Evolutionary conservation across 2,329 filamentous ascomycete species (phyloP), one percentile per base, ranked within the genome.

Genomic region (Ophiosphaerella korrae): DNA sequence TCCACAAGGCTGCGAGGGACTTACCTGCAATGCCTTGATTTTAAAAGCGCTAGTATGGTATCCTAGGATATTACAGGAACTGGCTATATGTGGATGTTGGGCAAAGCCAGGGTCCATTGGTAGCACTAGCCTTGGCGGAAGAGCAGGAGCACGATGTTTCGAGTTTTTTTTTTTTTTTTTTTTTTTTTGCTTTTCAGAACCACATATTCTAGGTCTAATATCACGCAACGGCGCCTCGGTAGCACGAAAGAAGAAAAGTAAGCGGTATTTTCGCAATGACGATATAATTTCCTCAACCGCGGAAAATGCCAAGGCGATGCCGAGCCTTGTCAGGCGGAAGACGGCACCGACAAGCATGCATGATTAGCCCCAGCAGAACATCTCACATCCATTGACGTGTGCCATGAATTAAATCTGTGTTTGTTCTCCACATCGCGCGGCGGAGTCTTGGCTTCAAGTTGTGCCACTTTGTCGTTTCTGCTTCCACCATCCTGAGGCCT

Each of bases 261-360:
- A 29, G 7, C 2, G 2, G 1, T 29, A 29, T 29, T 21, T 18
- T 21, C 26, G 26, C 26, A 11, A 29, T 29, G 26, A 29, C 26
- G 26, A 29, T 29, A 29, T 9, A 29, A 11, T 29, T 29, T 29
- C 26, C 26, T 29, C 26, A 24, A 42, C 39, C 34, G 57, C 57
- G 60, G 57, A 60, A 21, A 51, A 29, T 29, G 60, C 64, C 60
- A 66, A 66, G 62, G 37, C 45, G 16, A 43, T 56, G 62, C 64
- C 64, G 51, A 68, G 64, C 37, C 43, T 62, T 48, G 55, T 57
- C 60, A 57, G 45, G 49, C 64, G 62, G 64, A 60, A 61, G 40
- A 43, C 65, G 64, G 65, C 64, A 67, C 21, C 33, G 44, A 37
- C 32, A 21, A 23, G 11, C 16, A 40, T 24, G 42, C 39, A 23